Evolutionary conservation across 768 basidiomycete species (phyloP), one percentile per base, ranked within the genome.

Genomic region (Lepiota venenata): DNA sequence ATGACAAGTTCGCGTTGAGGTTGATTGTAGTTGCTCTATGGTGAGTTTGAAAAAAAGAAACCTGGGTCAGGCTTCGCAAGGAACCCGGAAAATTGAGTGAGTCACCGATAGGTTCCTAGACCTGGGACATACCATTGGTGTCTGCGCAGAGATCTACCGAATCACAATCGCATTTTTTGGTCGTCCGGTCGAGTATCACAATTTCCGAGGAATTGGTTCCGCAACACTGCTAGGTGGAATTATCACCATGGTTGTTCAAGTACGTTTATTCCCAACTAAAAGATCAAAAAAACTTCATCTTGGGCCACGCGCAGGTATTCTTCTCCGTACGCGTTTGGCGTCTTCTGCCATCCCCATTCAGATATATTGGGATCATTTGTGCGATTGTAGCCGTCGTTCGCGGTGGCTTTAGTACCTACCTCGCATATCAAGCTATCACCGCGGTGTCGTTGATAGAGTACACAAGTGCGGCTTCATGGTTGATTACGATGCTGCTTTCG

Each of bases 291-390:
- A 25, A 5, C 2, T 5, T 25, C 25, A 25, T 5, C 25, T 25
- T 5, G 5, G 2, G 5, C 25, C 25, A 25, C 25, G 25, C 25
- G 3, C 54, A 72, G 71, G 53, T 61, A 5, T 74, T 71, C 63
- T 71, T 71, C 48, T 60, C 67, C 8, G 52, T 64, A 9, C 66
- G 72, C 2, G 59, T 71, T 2, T 62, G 60, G 36, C 62, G 60
- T 36, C 61, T 71, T 12, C 58, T 71, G 16, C 66, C 68, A 1
- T 55, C 58, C 9, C 63, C 66, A 8, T 64, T 61, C 44, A 56
- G 63, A 39, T 58, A 58, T 53, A 58, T 72, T 25, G 68, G 68
- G 5, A 15, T 64, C 4, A 14, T 65, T 0, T 70, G 68, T 57
- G 64, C 63, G 46, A 16, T 52, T 1, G 56, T 70, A 12, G 62